Base-by-base conservation (phyloP, 768 basidiomycete species). In the Neoboletus magnificus region DNA sequence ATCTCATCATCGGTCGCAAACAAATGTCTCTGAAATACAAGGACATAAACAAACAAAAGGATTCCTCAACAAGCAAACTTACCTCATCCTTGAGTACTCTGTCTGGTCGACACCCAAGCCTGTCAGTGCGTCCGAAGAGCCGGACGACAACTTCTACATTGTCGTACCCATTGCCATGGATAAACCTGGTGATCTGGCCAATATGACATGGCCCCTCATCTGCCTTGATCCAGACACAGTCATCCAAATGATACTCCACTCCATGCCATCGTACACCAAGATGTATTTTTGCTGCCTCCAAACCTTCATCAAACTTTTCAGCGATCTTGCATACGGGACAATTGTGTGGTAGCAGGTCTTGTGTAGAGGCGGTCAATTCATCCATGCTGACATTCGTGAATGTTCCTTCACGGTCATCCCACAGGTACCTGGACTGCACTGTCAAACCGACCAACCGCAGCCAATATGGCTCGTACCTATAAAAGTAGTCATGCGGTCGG, bases 51-150 rank as follows among this genome's bases (percentile, higher is more conserved):
- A 4, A 48, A 6, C 3, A 29, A 33, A 12, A 20, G 23, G 35
- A 16, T 2, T 3, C 12, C 1, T 2, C 25, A 22, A 27, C 23
- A 51, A 39, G 16, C 3, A 48, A 35, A 20, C 39, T 23, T 27
- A 86, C 87, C 76, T 87, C 86, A 55, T 89, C 84, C 58, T 76
- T 79, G 20, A 83, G 48, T 1, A 73, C 55, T 22, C 66, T 54
- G 1, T 49, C 52, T 1, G 82, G 83, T 29, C 79, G 66, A 11
- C 74, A 52, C 15, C 69, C 62, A n/a, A 68, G 50, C 41, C 63
- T 64, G n/a, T 63, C 72, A 5, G 83, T 66, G 15, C 85, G 73
- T 4, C 86, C 86, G 23, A 88, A 77, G 35, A 78, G 68, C 54
- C 63, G 71, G 33, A 79, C 67, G 5, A 58, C 66, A 10, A 82